These are phyloP conservation scores for Theobroma cacao DNA, from an alignment of 345 rosid genomes.

Conservation along the genomic window DNA sequence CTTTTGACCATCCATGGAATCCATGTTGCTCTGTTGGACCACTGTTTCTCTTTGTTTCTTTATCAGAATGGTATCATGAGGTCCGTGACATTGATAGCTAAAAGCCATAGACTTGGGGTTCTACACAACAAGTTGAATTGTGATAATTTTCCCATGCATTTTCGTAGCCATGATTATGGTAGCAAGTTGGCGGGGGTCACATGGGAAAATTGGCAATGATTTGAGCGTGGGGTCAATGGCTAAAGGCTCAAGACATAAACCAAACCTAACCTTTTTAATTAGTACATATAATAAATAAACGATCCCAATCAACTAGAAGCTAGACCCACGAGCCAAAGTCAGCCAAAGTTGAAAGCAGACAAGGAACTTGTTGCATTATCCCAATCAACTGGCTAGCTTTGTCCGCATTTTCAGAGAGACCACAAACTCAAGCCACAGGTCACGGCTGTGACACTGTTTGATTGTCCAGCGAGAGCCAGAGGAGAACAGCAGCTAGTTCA, in stretches of 20 bases:
- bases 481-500: not conserved
- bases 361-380: not conserved
- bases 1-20: conserved; percentile 6
- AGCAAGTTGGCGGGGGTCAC: not conserved
- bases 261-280: not conserved
- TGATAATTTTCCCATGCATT: not conserved
- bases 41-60: no score
- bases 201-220: not conserved
- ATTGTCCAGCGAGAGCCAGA: not conserved
- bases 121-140: not conserved
- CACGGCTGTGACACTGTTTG: not conserved
- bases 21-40: not conserved
- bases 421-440: not conserved
- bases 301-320: not conserved
- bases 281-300: not conserved
- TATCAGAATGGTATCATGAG: not conserved
- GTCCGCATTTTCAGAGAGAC: not conserved
- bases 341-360: not conserved
- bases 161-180: not conserved
- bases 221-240: not conserved
- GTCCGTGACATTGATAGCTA: not conserved
- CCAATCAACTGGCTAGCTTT: not conserved
- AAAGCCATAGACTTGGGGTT: not conserved
- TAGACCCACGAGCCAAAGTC: not conserved
- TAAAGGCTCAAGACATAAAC: not conserved